Percentiles rank a stretch among this genome's conserved stretches.
These are phyloP conservation scores for Leptodermis oblonga DNA, from an alignment of 257 asterid species.

Conservation along the genomic window DNA sequence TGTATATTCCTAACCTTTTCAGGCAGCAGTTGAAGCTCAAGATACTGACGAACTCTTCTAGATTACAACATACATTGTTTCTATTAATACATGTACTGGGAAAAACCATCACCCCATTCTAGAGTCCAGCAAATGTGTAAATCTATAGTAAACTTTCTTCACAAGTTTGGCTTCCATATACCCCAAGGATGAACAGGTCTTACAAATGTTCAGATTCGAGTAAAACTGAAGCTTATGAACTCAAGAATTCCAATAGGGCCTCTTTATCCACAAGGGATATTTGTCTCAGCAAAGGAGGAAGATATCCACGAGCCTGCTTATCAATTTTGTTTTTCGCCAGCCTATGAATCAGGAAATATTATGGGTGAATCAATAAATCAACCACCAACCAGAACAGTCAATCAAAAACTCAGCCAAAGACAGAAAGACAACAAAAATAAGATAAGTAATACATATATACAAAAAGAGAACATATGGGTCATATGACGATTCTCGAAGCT, in stretches of 20 bases:
- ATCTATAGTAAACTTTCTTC: too few species aligned
- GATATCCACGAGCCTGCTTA: neutral
- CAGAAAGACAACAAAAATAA: neutral
- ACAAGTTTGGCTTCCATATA: too few species aligned
- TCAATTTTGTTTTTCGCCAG: conserved; percentile 18
- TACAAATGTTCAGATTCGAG: too few species aligned
- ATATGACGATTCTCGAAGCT: neutral
- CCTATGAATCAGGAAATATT: conserved; percentile 19
- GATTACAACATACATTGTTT: too few species aligned
- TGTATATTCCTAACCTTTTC: too few species aligned
- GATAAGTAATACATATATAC: neutral
- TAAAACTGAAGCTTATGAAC: neutral
- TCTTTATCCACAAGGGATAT: neutral
- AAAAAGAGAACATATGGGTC: neutral
- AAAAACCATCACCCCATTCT: too few species aligned
- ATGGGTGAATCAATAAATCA: neutral
- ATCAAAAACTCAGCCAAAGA: neutral
- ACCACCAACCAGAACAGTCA: neutral
- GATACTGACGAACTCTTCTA: too few species aligned
- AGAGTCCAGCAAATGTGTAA: too few species aligned
- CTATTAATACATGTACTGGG: too few species aligned
- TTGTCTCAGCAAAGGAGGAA: neutral
- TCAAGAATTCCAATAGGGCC: neutral
- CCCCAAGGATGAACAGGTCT: too few species aligned
- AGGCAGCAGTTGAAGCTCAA: too few species aligned